Evolutionary conservation across 2,329 filamentous ascomycete genomes (phyloP), one percentile per base, ranked within the genome.

Genomic region (Fusarium pseudograminearum): DNA sequence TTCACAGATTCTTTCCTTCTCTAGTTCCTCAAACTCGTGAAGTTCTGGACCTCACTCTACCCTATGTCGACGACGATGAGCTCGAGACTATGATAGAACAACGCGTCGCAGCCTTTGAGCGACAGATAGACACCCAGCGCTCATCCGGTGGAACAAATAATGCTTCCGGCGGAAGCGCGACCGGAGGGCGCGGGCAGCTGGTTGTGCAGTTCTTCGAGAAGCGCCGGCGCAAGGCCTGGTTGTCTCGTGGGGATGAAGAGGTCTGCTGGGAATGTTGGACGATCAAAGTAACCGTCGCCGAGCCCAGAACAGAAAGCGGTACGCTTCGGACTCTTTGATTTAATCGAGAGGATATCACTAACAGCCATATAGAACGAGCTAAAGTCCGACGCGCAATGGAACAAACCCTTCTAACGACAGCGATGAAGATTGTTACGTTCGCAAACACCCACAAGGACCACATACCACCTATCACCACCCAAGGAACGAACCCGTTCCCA

Each of bases 211-310:
- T 98, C 83, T 97, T 97, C 73, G 95, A 99, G 83, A 96, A 95
- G 85, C 92, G 91, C 78, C 87, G 94, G 64, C 88, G 91, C 73
- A 96, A 94, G 84, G 87, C 89, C 3, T 94, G 92, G 78, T 90
- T 93, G 80, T 91, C 94, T 82, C 87, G 80, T 74, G 91, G 89
- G 26, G 95, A 98, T 71, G 94, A 98, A 78, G 94, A 98, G 79
- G 90, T 98, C 20, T 97, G 94, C 79, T 99, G 96, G 96, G 96
- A 98, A 84, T 90, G 89, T 76, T 99, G 96, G 96, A 93, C 92
- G 45, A 83, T 99, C 71, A 93, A 97, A 80, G 92, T 98, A 52
- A 97, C 94, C n/a, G 89, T 98, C 57, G 93, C 94, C 12, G 94
- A 93, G 73, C 94, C 95, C 31, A 85, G 91, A 76, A 97, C 93